Percentiles rank a stretch among this genome's conserved stretches.
These are phyloP conservation scores for Apiotrichum laibachii DNA, from an alignment of 1,284 basidiomycete species.

Conservation along the genomic window DNA sequence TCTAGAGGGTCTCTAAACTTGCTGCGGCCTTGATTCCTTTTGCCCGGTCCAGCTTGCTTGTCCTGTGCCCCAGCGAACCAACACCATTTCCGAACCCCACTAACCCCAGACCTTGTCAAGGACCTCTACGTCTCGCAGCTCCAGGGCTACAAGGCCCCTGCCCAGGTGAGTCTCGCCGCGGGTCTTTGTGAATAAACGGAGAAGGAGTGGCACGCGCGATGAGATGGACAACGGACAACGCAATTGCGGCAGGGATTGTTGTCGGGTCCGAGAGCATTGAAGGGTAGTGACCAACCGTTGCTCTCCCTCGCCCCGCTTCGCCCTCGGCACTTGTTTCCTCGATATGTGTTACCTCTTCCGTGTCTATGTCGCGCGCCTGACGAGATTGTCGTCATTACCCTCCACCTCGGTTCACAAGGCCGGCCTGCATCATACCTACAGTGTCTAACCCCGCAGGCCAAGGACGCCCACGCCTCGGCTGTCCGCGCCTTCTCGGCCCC, in stretches of 20 bases:
- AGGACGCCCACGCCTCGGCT: conserved; percentile 75
- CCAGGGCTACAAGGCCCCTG: conserved; percentile 75
- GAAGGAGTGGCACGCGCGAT: background rate
- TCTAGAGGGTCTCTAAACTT: too few species aligned
- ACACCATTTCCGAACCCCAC: background rate
- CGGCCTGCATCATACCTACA: too few species aligned
- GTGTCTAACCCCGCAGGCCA: conserved; percentile 56
- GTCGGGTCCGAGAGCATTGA: background rate
- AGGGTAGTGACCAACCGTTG: background rate
- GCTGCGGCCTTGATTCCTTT: too few species aligned
- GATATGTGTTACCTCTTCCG: too few species aligned
- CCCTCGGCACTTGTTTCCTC: too few species aligned
- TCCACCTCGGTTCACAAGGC: conserved; percentile 28
- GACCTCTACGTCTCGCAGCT: conserved; percentile 87
- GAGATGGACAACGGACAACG: background rate
- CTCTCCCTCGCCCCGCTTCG: too few species aligned
- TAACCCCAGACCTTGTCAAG: conserved; percentile 74
- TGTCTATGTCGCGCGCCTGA: too few species aligned
- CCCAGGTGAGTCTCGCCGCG: conserved; percentile 40
- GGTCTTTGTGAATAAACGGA: background rate
- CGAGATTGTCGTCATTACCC: conserved; percentile 8
- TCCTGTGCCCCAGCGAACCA: background rate
- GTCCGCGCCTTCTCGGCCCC: conserved; percentile 74
- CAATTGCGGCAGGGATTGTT: background rate
- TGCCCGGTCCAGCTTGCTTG: background rate